Percentiles rank a stretch among this genome's conserved stretches.
Conservation (phyloP, 768 basidiomycete genomes). For the Tulasnella sp. region DNA sequence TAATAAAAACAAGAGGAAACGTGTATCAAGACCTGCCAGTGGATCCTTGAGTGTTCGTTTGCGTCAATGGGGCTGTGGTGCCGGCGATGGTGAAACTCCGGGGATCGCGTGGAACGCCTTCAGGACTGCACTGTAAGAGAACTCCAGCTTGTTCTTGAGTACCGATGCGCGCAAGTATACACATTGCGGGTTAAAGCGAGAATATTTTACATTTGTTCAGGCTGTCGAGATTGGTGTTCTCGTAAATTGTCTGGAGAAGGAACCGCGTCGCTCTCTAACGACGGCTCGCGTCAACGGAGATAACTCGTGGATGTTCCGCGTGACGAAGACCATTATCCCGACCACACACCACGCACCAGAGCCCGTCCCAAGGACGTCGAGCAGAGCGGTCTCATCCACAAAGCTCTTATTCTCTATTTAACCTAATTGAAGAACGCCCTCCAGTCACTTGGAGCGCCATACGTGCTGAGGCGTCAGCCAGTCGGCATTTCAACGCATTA, state of each 20-base stretch:
- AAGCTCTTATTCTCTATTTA: not conserved
- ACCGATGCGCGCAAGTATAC: not conserved
- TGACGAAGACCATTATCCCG: slow-evolving; percentile 19
- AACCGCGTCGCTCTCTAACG: not conserved
- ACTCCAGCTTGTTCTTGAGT: not conserved
- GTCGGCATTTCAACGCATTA: slow-evolving; percentile 14
- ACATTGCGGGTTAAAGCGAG: not conserved
- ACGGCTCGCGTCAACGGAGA: slow-evolving; percentile 8
- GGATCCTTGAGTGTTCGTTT: not conserved
- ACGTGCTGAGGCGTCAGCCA: not conserved
- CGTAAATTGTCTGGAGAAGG: not conserved
- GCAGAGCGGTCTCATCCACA: not conserved
- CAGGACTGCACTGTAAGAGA: no score
- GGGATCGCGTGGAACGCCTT: not conserved
- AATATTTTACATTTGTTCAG: not conserved
- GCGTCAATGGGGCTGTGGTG: not conserved
- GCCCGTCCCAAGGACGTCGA: slow-evolving; percentile 4
- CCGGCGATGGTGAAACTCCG: not conserved
- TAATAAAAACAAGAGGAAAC: not conserved
- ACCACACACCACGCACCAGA: slow-evolving; percentile 7
- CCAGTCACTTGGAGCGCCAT: not conserved
- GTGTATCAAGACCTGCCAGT: not conserved
- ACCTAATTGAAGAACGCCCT: not conserved
- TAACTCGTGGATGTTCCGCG: slow-evolving; percentile 19
- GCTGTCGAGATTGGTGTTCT: not conserved